phyloP scores from a whole-genome alignment of 805 yeast genomes.

The Hanseniaspora singularis region DNA sequence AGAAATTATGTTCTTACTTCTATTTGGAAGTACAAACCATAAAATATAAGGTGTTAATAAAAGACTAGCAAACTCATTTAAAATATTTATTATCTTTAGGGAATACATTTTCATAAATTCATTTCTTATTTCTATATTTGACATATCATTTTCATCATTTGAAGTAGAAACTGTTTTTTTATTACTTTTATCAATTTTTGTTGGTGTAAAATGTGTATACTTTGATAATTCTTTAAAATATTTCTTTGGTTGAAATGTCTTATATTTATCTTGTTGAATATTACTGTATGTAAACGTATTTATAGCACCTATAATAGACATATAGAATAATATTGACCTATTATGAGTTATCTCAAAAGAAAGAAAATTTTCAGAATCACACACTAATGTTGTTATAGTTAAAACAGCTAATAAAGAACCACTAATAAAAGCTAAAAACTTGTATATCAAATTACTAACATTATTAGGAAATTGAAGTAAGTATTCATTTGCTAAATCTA shows the following conservation, averaged over 20 bases:
- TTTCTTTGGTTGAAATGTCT: constrained; percentile 86
- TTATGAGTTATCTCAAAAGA: constrained; percentile 79
- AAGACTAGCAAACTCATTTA: constrained; percentile 71
- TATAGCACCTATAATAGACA: constrained; percentile 75
- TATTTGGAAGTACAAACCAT: constrained; percentile 67
- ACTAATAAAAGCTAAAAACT: constrained; percentile 58
- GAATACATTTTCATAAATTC: constrained; percentile 75
- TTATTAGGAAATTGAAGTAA: constrained; percentile 88
- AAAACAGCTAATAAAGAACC: constrained; percentile 86
- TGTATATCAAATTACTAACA: constrained; percentile 40
- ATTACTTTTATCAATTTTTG: constrained; percentile 21
- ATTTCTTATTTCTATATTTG: constrained; percentile 69
- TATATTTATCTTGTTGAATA: constrained; percentile 51
- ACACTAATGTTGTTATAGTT: constrained; percentile 51
- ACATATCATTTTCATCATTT: constrained; percentile 71
- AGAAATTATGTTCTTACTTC: constrained; percentile 68
- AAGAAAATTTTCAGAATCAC: constrained; percentile 84
- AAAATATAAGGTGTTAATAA: constrained; percentile 79
- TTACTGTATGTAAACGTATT: constrained; percentile 64
- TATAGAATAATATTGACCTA: constrained; percentile 71
- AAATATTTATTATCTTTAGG: constrained; percentile 53
- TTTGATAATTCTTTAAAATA: constrained; percentile 68
- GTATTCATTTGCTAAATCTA: constrained; percentile 68
- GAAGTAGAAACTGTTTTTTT: too few relatives aligned
- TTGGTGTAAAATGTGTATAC: constrained; percentile 83